phyloP scores from a whole-genome alignment of 164 flowering plant genomes.

The Chloranthus sessilifolius region DNA sequence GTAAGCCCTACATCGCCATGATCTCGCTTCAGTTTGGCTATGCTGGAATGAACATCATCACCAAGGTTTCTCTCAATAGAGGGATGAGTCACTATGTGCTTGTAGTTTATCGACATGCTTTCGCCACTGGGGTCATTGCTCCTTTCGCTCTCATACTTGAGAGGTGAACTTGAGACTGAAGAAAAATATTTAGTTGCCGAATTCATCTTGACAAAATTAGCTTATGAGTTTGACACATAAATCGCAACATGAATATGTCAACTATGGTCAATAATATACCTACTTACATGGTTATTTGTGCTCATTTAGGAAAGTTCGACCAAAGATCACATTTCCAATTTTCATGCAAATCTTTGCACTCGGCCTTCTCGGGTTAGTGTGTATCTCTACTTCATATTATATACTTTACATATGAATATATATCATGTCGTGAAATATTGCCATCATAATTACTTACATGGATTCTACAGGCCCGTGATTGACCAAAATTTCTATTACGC shows the following conservation, averaged over 20 bases:
- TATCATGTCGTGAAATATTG: neutral
- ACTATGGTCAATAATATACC: too few relatives aligned
- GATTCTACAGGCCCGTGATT: conserved; percentile 16
- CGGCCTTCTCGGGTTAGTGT: conserved; percentile 47
- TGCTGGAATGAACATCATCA: conserved; percentile 29
- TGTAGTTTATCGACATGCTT: conserved; percentile 30
- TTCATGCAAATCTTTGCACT: conserved; percentile 35
- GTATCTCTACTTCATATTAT: too few relatives aligned
- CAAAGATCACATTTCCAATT: conserved; percentile 31
- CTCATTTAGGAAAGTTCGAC: conserved; percentile 30
- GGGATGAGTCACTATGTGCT: conserved; percentile 31
- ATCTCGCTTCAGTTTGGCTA: conserved; percentile 26
- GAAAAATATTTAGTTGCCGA: neutral
- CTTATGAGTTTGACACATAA: neutral
- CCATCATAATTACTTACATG: neutral
- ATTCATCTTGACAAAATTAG: neutral
- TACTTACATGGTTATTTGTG: neutral
- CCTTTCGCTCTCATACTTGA: conserved; percentile 29
- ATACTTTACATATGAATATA: too few relatives aligned
- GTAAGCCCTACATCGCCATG: conserved; percentile 22
- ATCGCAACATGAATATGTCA: too few relatives aligned
- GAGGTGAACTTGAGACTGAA: too few relatives aligned
- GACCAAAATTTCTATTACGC: conserved; percentile 23
- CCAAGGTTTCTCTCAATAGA: conserved; percentile 20
- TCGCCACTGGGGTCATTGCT: conserved; percentile 20